These are phyloP conservation scores for Colletotrichum scovillei DNA, from an alignment of 2,329 filamentous ascomycete species.

Conservation along the genomic window DNA sequence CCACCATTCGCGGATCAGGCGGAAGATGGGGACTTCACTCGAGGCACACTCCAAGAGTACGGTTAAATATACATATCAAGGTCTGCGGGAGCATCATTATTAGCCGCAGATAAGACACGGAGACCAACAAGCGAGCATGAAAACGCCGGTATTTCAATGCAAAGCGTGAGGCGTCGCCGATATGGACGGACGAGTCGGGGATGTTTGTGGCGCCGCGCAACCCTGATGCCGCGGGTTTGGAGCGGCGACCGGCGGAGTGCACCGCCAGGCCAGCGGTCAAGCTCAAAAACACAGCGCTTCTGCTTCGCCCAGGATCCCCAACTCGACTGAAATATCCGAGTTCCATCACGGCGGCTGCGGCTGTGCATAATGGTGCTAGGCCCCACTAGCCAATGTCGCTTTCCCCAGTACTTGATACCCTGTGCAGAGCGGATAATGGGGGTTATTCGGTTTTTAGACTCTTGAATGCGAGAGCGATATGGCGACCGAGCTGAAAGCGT, in stretches of 20 bases:
- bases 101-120: background rate
- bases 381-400: background rate
- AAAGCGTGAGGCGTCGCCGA: background rate
- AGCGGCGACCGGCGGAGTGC: constrained; percentile 20
- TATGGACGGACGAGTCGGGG: background rate
- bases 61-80: background rate
- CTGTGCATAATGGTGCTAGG: constrained; percentile 27
- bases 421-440: background rate
- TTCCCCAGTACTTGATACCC: background rate
- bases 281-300: too few species aligned
- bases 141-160: background rate
- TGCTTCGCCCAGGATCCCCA: constrained; percentile 5
- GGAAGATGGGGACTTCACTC: background rate
- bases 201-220: constrained; percentile 26
- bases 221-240: constrained; percentile 20
- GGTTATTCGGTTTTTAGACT: background rate
- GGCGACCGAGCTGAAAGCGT: background rate
- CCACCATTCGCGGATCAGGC: background rate
- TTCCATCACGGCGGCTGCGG: constrained; percentile 24
- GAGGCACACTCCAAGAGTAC: background rate
- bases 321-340: constrained; percentile 10
- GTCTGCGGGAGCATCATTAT: background rate
- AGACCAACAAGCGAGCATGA: background rate
- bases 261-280: constrained; percentile 19
- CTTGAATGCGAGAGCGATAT: constrained; percentile 19